phyloP scores from a whole-genome alignment of 139 green algal species.

The Tetradesmus obliquus region DNA sequence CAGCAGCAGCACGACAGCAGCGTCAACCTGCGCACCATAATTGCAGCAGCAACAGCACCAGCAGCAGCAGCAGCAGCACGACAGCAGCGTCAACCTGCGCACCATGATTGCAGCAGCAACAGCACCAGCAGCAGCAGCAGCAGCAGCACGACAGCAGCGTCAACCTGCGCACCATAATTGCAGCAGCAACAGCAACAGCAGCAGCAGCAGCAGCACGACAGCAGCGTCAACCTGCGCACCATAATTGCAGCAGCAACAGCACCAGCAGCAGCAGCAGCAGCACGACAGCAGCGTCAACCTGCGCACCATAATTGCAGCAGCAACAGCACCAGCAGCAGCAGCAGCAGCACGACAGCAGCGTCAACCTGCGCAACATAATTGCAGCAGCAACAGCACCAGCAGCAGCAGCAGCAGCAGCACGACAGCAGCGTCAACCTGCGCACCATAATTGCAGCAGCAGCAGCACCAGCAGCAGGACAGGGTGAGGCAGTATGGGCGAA shows the following conservation, averaged over 20 bases:
- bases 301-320: no score
- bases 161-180: background rate
- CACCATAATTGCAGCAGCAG: no score
- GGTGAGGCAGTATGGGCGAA: background rate
- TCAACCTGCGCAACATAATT: background rate
- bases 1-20: constrained; percentile 22
- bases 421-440: no score
- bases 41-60: background rate
- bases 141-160: constrained; percentile 19
- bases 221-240: constrained; percentile 10
- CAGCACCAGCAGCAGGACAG: background rate
- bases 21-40: background rate
- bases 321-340: constrained; percentile 21
- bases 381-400: background rate
- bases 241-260: background rate
- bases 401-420: constrained; percentile 16
- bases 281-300: constrained; percentile 35
- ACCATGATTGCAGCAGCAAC: background rate
- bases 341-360: constrained; percentile 14
- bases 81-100: constrained; percentile 23
- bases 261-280: constrained; percentile 28
- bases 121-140: constrained; percentile 31
- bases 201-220: constrained; percentile 10
- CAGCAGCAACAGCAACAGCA: background rate
- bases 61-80: constrained; percentile 32